phyloP scores from a whole-genome alignment of 2,329 filamentous ascomycete species.

The Fusarium coffeatum region DNA sequence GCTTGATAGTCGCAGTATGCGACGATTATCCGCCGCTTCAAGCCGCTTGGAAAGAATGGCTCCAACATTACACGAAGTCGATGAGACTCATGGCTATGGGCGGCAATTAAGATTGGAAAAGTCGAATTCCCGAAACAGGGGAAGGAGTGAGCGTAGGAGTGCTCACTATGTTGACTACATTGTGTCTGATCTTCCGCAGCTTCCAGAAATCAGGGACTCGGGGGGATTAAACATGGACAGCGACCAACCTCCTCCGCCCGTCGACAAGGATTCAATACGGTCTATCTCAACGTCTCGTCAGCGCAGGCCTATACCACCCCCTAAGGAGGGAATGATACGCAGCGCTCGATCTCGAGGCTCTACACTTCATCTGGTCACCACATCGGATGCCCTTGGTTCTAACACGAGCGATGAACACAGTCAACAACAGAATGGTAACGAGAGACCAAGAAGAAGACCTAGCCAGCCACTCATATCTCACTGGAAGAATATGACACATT shows the following conservation, averaged over 20 bases:
- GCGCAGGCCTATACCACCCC: constrained; percentile 80
- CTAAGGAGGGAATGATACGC: constrained; percentile 80
- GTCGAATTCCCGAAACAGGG: constrained; percentile 72
- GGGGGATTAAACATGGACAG: constrained; percentile 58
- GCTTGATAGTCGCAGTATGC: constrained; percentile 79
- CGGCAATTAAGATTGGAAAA: constrained; percentile 59
- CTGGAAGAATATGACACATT: constrained; percentile 74
- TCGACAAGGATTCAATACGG: constrained; percentile 82
- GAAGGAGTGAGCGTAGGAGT: constrained; percentile 81
- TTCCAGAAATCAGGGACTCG: constrained; percentile 71
- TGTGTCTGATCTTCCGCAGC: constrained; percentile 78
- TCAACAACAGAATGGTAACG: constrained; percentile 49
- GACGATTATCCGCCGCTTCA: constrained; percentile 88
- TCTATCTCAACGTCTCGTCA: constrained; percentile 82
- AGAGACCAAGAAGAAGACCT: constrained; percentile 66
- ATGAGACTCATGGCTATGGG: constrained; percentile 75
- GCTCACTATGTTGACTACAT: constrained; percentile 72
- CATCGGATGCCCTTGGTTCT: constrained; percentile 62
- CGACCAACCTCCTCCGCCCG: constrained; percentile 73
- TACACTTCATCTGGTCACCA: constrained; percentile 86
- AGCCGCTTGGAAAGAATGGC: constrained; percentile 86
- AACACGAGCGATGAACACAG: constrained; percentile 47
- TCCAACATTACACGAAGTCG: constrained; percentile 79
- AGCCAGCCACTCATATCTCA: constrained; percentile 69
- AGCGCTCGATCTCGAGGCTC: constrained; percentile 82